Percentiles rank a stretch among this genome's conserved stretches.
Conservation (phyloP, 768 basidiomycete genomes). For the Tephrocybe sp. region DNA sequence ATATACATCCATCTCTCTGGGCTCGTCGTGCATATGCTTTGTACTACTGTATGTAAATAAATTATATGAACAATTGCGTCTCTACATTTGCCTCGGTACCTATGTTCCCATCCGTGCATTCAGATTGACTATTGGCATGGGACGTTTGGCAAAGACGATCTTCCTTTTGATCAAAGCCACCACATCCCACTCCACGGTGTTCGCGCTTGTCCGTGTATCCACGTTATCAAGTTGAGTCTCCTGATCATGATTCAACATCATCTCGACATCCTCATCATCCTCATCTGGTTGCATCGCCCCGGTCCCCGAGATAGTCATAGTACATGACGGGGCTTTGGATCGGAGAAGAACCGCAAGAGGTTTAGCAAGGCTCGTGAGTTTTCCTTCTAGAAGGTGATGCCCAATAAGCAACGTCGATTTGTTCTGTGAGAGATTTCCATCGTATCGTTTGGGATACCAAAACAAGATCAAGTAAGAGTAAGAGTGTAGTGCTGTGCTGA, state of each 20-base stretch:
- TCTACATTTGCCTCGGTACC: not conserved
- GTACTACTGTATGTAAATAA: slow-evolving; percentile 9
- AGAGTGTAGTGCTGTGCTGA: no score
- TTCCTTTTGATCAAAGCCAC: slow-evolving; percentile 76
- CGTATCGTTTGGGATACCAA: not conserved
- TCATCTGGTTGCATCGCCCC: slow-evolving; percentile 14
- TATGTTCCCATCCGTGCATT: not conserved
- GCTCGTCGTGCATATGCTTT: slow-evolving; percentile 5
- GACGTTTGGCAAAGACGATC: slow-evolving; percentile 79
- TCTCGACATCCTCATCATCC: slow-evolving; percentile 17
- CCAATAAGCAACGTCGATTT: slow-evolving; percentile 82
- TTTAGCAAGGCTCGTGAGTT: slow-evolving; percentile 69
- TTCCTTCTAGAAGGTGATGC: slow-evolving; percentile 89
- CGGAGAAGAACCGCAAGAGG: slow-evolving; percentile 78
- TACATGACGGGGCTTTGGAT: slow-evolving; percentile 17
- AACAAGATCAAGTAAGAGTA: not conserved
- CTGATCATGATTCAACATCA: slow-evolving; percentile 18
- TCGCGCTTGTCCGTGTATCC: slow-evolving; percentile 6
- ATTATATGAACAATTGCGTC: not conserved
- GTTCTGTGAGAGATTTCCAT: slow-evolving; percentile 39
- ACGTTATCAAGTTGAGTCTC: not conserved
- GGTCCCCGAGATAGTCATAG: slow-evolving; percentile 14
- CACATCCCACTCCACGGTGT: slow-evolving; percentile 49
- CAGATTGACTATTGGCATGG: slow-evolving; percentile 60
- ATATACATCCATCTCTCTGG: not conserved